phyloP scores from a whole-genome alignment of 306 rosid genomes.

The Nissolia schottii region DNA sequence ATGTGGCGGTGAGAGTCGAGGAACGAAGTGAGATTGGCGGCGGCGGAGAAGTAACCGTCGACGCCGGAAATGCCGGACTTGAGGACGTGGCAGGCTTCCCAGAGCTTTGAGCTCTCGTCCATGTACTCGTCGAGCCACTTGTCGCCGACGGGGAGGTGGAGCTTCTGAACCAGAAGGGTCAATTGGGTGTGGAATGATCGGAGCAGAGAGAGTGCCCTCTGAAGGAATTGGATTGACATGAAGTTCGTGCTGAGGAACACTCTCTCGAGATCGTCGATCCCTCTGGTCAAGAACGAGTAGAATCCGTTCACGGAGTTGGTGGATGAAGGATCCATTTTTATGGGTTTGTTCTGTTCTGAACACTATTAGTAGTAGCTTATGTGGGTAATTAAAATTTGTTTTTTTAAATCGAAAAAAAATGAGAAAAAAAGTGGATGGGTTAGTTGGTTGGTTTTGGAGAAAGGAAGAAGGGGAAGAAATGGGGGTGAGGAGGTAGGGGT shows the following conservation, averaged over 20 bases:
- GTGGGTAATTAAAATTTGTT: neutral
- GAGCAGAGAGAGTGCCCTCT: conserved; percentile 75
- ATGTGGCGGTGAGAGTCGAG: conserved; percentile 74
- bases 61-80: conserved; percentile 88
- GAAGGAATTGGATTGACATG: conserved; percentile 99
- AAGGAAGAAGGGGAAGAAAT: conserved; percentile 16
- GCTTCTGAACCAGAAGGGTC: conserved; percentile 87
- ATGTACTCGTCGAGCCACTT: conserved; percentile 99
- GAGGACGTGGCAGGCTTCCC: conserved; percentile 96
- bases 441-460: conserved; percentile 3
- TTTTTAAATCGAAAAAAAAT: neutral
- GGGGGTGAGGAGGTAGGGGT: conserved; percentile 22
- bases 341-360: neutral
- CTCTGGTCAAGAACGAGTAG: conserved; percentile 83
- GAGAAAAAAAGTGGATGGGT: neutral
- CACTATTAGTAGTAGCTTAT: neutral
- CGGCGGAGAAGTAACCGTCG: conserved; percentile 75
- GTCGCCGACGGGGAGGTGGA: conserved; percentile 91
- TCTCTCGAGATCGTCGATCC: conserved; percentile 94
- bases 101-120: conserved; percentile 98
- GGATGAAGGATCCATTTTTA: conserved; percentile 79
- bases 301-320: conserved; percentile 96
- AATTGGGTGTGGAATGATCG: conserved; percentile 94
- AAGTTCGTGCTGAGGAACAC: conserved; percentile 72
- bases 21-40: conserved; percentile 59